These are phyloP conservation scores for Dioscorea cayenensis DNA, from an alignment of 116 monocot genomes.

Conservation along the genomic window DNA sequence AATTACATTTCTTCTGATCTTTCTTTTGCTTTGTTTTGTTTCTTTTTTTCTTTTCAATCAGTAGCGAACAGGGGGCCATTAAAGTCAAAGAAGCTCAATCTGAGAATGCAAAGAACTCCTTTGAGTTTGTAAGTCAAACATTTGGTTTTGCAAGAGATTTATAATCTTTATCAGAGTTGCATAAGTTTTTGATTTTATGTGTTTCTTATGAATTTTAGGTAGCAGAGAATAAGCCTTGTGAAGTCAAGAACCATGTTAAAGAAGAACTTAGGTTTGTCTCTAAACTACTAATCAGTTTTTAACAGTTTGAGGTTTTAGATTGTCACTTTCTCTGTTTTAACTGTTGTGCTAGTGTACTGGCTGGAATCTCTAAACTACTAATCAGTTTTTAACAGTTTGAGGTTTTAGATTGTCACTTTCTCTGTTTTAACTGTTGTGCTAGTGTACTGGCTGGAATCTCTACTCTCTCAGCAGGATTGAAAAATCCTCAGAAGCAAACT, in stretches of 20 bases:
- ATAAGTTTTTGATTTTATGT: background rate
- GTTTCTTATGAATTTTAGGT: slow-evolving; percentile 11
- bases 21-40: background rate
- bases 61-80: background rate
- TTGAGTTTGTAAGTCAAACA: slow-evolving; percentile 29
- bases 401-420: background rate
- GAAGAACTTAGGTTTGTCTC: slow-evolving; percentile 28
- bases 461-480: background rate
- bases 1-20: background rate
- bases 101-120: slow-evolving; percentile 15
- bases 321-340: background rate
- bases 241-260: background rate
- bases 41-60: background rate
- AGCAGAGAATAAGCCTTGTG: slow-evolving; percentile 10
- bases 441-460: slow-evolving; percentile 6
- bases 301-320: background rate
- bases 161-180: too few species aligned
- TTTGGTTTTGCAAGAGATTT: too few species aligned
- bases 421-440: background rate
- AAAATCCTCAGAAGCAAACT: background rate
- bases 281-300: background rate
- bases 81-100: background rate
- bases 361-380: background rate
- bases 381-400: background rate
- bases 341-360: slow-evolving; percentile 5